These are phyloP conservation scores for Eutypella sp. DNA, from an alignment of 2,329 filamentous ascomycete species.

Conservation along the genomic window DNA sequence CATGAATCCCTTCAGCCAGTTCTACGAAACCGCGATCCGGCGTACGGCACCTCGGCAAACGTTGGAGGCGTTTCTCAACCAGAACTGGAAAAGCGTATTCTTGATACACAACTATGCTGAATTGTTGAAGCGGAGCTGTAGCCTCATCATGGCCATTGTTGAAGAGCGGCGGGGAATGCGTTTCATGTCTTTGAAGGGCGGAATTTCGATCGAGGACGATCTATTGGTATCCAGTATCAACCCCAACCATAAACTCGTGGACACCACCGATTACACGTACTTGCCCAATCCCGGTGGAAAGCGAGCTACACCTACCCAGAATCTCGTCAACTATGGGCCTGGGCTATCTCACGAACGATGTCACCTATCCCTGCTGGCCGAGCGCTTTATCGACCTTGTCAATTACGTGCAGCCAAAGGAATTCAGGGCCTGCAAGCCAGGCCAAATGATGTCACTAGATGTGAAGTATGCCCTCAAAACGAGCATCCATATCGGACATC, in stretches of 20 bases:
- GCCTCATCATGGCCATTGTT: conserved; percentile 45
- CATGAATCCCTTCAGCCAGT: conserved; percentile 37
- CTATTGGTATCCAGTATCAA: conserved; percentile 40
- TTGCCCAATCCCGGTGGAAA: conserved; percentile 43
- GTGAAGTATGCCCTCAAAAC: conserved; percentile 39
- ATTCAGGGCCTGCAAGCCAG: conserved; percentile 42
- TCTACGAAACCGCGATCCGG: conserved; percentile 41
- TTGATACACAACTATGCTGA: conserved; percentile 41
- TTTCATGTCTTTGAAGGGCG: conserved; percentile 34
- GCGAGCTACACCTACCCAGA: conserved; percentile 33
- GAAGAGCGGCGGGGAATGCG: conserved; percentile 46
- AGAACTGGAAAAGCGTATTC: conserved; percentile 47
- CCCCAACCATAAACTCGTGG: conserved; percentile 25
- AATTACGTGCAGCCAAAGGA: conserved; percentile 43
- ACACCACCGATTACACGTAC: conserved; percentile 47
- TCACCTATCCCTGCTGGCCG: conserved; percentile 44
- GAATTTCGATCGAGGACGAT: conserved; percentile 36
- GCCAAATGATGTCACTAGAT: conserved; percentile 35
- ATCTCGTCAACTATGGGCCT: conserved; percentile 46
- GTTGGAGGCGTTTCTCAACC: conserved; percentile 44
- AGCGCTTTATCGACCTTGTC: conserved; percentile 48
- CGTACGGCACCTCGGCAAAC: conserved; percentile 34
- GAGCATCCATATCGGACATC: conserved; percentile 7
- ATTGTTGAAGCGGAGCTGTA: conserved; percentile 48
- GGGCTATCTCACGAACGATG: conserved; percentile 26